phyloP scores from a whole-genome alignment of 495 filamentous ascomycete species.

The Penicillium angulare region DNA sequence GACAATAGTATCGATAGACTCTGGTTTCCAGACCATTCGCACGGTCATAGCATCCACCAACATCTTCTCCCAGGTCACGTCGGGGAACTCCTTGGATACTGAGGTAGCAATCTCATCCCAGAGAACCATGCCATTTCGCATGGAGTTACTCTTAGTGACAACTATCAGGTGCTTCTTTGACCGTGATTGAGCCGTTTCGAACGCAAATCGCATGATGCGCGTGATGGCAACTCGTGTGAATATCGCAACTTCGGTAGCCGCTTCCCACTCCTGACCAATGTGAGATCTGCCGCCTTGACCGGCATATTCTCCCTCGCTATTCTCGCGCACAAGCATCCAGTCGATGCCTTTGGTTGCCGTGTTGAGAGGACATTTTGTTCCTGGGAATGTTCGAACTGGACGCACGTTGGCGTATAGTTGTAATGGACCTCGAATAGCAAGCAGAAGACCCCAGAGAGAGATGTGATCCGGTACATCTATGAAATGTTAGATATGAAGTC shows the following conservation, averaged over 20 bases:
- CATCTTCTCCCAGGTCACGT: constrained; percentile 50
- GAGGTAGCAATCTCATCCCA: constrained; percentile 46
- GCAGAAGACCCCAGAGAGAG: constrained; percentile 48
- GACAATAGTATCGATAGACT: constrained; percentile 50
- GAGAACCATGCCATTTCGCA: constrained; percentile 49
- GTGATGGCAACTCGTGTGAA: constrained; percentile 48
- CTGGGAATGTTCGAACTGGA: constrained; percentile 43
- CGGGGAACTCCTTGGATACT: constrained; percentile 44
- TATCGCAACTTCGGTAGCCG: constrained; percentile 47
- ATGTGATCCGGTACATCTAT: constrained; percentile 52
- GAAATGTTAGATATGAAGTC: background rate
- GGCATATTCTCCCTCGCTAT: constrained; percentile 51
- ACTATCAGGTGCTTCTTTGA: constrained; percentile 45
- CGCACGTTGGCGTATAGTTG: constrained; percentile 53
- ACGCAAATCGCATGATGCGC: constrained; percentile 50
- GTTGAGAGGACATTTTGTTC: constrained; percentile 41
- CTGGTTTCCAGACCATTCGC: constrained; percentile 47
- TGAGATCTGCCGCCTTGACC: constrained; percentile 49
- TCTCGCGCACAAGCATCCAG: constrained; percentile 52
- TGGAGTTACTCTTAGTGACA: constrained; percentile 53
- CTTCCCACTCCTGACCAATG: constrained; percentile 41
- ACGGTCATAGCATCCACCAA: constrained; percentile 54
- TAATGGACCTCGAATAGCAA: constrained; percentile 48
- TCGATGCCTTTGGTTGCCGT: constrained; percentile 37
- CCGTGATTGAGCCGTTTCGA: constrained; percentile 39